Evolutionary conservation across 164 flowering plant species (phyloP), one percentile per base, ranked within the genome.

Genomic region (grape (Vitis vinifera)): DNA sequence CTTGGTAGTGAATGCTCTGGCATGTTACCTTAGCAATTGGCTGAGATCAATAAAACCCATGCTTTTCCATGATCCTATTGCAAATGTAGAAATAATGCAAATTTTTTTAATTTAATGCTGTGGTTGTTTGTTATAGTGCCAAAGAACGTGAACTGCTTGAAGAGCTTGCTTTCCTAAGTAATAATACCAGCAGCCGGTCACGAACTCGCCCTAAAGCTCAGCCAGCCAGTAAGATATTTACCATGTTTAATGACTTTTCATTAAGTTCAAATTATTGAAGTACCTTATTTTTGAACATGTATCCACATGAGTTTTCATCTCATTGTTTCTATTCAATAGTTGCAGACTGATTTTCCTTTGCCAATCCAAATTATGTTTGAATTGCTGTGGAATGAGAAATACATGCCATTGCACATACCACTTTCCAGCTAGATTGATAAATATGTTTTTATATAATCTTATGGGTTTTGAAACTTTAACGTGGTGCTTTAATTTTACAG

Each of bases 121-220:
- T n/a, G 11, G n/a, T 19, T 19, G 17, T 51, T 74, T 9, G 30
- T 57, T 58, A n/a, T 86, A 92, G 99, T 80, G 67, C 78, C 48
- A 85, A 81, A 66, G 99, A 95, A 75, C 91, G 96, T 51, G 94
- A 91, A 68, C 84, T 92, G 82, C 98, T 95, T 59, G 98, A 90
- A 80, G 93, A 92, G 74, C 91, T 95, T 72, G 84, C 90, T 69
- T 59, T 71, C 29, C 78, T 92, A 62, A 81, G 66, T 63, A 85
- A 59, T 23, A 75, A 75, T 13, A 64, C 85, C 1, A 68, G 77
- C 66, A 85, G 69, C 72, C 85, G 87, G 55, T 49, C 83, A 71
- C 81, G 84, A 72, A 71, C 78, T 78, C 94, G 94, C 47, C 77
- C 87, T 48, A 81, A 76, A 71, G 66, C 82, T 49, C 84, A 81